Base-by-base conservation (phyloP, 306 rosid species). In the Prunus salicina region DNA sequence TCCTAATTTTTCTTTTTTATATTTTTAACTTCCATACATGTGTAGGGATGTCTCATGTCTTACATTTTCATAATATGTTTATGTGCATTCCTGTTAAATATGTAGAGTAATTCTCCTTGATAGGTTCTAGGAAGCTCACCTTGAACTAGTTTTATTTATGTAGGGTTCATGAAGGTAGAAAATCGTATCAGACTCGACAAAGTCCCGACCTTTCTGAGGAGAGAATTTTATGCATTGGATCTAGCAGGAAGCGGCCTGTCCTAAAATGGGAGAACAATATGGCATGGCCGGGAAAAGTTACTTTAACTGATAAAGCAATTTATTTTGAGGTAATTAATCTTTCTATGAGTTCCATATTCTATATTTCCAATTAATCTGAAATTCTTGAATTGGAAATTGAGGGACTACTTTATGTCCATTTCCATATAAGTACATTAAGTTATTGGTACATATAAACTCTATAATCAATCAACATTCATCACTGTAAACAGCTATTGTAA, bases 221-320 rank as follows among this genome's bases (percentile, higher is more conserved):
- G 84, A 89, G 82, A 82, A 84, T 95, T 76, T 79, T 95, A 76
- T 95, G 97, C 80, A 77, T 92, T 79, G 91, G 93, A 78, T 88
- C 92, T 85, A 88, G 89, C 87, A 91, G 82, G 78, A 90, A 92
- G 82, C 88, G 79, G 60, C 99, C 99, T 50, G 90, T 92, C 79
- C 87, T 95, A 69, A 95, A 95, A 85, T 95, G 99, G 99, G 97
- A 90, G 88, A 90, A 91, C 46, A 90, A 90, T 79, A 73, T 92
- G 87, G 97, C 99, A 68, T 95, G 97, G 99, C 99, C 99, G 0
- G 99, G 99, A 71, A 90, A 89, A 80, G 89, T 95, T 66, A 92
- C 97, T 73, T 91, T 95, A 72, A 90, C 99, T 11, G 91, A 90
- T 78, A 92, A 81, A 84, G 96, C 99, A 64, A 83, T 95, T 76